Evolutionary conservation across 1,284 basidiomycete genomes (phyloP).

Genomic region (Pseudozyma flocculosa): DNA sequence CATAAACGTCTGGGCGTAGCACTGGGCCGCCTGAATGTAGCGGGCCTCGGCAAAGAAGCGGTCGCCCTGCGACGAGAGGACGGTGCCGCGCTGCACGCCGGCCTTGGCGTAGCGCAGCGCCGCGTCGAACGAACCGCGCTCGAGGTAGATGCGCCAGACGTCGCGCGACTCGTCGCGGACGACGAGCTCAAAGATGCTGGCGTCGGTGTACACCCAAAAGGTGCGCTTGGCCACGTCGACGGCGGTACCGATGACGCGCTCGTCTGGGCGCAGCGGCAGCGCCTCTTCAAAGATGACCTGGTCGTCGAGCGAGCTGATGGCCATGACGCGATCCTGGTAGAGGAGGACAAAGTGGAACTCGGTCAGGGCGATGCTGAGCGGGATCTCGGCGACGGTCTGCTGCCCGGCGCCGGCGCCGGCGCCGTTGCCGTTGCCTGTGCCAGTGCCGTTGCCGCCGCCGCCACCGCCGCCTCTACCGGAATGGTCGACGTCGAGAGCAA

Average conservation of each 20-base stretch:
- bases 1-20: conserved; percentile 72
- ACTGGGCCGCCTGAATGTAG: conserved; percentile 87
- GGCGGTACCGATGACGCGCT: conserved; percentile 47
- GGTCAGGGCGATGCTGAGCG: conserved; percentile 75
- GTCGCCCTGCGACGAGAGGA: conserved; percentile 82
- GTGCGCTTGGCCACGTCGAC: conserved; percentile 80
- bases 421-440: conserved; percentile 12
- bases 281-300: conserved; percentile 78
- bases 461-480: neutral
- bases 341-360: conserved; percentile 90
- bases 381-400: conserved; percentile 36
- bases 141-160: conserved; percentile 88
- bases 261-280: conserved; percentile 41
- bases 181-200: conserved; percentile 84
- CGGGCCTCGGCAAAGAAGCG: conserved; percentile 77
- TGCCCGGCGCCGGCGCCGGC: conserved; percentile 6
- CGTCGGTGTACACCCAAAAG: conserved; percentile 91
- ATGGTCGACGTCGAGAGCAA: conserved; percentile 19
- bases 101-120: conserved; percentile 82
- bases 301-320: conserved; percentile 78
- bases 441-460: neutral
- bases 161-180: conserved; percentile 86
- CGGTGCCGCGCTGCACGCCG: conserved; percentile 76
- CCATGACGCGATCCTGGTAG: conserved; percentile 76
- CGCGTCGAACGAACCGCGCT: conserved; percentile 72